phyloP scores from a whole-genome alignment of 768 basidiomycete species.

The Lactifluus volemus region DNA sequence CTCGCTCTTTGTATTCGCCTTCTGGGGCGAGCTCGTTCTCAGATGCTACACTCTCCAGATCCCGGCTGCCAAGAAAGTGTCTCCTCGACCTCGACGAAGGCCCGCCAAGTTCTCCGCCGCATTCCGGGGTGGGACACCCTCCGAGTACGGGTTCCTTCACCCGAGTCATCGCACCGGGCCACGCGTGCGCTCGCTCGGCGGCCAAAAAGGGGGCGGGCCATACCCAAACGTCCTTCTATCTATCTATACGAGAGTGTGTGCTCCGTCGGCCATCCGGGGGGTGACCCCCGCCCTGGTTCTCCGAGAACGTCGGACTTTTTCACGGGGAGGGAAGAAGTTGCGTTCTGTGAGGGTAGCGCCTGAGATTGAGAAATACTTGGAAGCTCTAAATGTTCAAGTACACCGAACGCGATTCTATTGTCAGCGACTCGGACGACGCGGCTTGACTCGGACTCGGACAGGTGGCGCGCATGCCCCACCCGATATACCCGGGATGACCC shows the following conservation, averaged over 20 bases:
- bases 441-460: conserved; percentile 2
- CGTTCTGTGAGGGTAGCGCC: neutral
- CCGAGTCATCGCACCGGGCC: conserved; percentile 10
- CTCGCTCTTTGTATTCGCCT: conserved; percentile 22
- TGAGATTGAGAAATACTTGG: conserved; percentile 8
- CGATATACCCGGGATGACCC: neutral
- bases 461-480: neutral
- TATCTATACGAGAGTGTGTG: conserved; percentile 9
- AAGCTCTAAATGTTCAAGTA: conserved; percentile 8
- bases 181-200: conserved; percentile 18
- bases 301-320: neutral
- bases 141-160: conserved; percentile 12
- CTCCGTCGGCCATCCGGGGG: neutral
- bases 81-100: neutral
- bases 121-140: conserved; percentile 4
- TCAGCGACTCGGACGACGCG: conserved; percentile 9
- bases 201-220: conserved; percentile 2
- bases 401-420: conserved; percentile 18
- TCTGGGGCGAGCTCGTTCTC: conserved; percentile 19
- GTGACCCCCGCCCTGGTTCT: neutral
- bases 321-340: no score
- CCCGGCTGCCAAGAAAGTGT: neutral
- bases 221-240: conserved; percentile 12
- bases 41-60: conserved; percentile 10
- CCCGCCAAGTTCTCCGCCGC: neutral